Conservation (phyloP, 2,329 filamentous ascomycete species). For the Phialophora expanda region DNA sequence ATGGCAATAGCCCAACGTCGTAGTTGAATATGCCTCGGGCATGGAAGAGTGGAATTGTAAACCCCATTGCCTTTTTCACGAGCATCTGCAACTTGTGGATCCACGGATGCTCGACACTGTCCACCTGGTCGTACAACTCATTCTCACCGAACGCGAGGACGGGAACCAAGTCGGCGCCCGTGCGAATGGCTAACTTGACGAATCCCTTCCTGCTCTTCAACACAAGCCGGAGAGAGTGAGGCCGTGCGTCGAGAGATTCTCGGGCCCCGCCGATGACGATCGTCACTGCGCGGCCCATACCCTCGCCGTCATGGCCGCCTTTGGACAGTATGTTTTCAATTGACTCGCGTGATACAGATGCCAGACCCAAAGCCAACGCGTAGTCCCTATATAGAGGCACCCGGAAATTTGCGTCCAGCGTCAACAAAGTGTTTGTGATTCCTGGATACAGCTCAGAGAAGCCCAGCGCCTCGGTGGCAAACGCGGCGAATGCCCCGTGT, state of each 20-base stretch:
- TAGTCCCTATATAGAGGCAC: slow-evolving; percentile 95
- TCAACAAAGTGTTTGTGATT: slow-evolving; percentile 91
- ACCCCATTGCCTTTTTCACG: slow-evolving; percentile 84
- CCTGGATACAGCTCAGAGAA: slow-evolving; percentile 89
- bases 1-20: slow-evolving; percentile 94
- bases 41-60: slow-evolving; percentile 89
- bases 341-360: slow-evolving; percentile 86
- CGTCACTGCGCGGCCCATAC: slow-evolving; percentile 93
- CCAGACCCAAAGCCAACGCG: slow-evolving; percentile 83
- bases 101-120: slow-evolving; percentile 74
- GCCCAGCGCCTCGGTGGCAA: slow-evolving; percentile 85
- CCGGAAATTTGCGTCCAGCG: slow-evolving; percentile 93
- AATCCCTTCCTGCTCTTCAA: slow-evolving; percentile 87
- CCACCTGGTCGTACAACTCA: slow-evolving; percentile 89
- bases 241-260: slow-evolving; percentile 87
- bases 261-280: slow-evolving; percentile 93
- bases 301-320: slow-evolving; percentile 76
- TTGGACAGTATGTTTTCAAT: slow-evolving; percentile 86
- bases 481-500: slow-evolving; percentile 91
- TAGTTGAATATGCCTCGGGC: slow-evolving; percentile 96
- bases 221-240: slow-evolving; percentile 76
- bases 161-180: slow-evolving; percentile 91
- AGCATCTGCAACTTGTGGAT: slow-evolving; percentile 83
- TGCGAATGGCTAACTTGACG: slow-evolving; percentile 87
- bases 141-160: slow-evolving; percentile 95